Evolutionary conservation across 345 rosid genomes (phyloP).

Genomic region (Turnera subulata): DNA sequence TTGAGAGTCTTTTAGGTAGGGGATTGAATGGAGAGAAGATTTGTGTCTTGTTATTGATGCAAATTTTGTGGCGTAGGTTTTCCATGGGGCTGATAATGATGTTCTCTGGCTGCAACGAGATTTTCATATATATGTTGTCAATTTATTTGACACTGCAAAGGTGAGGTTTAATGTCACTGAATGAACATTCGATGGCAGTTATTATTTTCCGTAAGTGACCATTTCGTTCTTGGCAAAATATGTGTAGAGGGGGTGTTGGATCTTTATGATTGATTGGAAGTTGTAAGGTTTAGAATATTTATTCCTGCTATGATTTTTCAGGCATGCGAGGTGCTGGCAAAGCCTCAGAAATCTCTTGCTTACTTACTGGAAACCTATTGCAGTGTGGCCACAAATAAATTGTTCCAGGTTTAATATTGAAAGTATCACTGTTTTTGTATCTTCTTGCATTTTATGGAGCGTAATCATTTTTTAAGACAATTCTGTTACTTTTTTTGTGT

Average conservation of each 20-base stretch:
- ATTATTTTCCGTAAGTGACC: background rate
- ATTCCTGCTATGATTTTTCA: constrained; percentile 31
- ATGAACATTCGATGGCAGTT: background rate
- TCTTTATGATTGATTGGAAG: constrained; percentile 2
- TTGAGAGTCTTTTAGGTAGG: background rate
- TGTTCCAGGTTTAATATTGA: constrained; percentile 60
- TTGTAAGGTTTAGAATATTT: background rate
- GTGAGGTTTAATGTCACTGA: constrained; percentile 30
- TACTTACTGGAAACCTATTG: constrained; percentile 84
- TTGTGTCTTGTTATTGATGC: background rate
- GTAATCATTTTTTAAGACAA: constrained; percentile 5
- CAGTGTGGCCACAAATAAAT: constrained; percentile 69
- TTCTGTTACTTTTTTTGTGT: background rate
- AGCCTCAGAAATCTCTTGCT: constrained; percentile 85
- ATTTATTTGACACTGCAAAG: constrained; percentile 94
- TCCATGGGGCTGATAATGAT: constrained; percentile 96
- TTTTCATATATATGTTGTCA: constrained; percentile 87
- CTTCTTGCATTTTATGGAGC: constrained; percentile 7
- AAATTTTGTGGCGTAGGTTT: constrained; percentile 50
- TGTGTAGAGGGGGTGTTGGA: background rate
- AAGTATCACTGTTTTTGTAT: background rate
- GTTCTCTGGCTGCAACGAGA: constrained; percentile 94
- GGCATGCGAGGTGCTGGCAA: constrained; percentile 85
- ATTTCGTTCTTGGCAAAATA: background rate
- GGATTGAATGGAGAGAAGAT: background rate